phyloP scores from a whole-genome alignment of 148 eudicot species.

The Nyssa sinensis region DNA sequence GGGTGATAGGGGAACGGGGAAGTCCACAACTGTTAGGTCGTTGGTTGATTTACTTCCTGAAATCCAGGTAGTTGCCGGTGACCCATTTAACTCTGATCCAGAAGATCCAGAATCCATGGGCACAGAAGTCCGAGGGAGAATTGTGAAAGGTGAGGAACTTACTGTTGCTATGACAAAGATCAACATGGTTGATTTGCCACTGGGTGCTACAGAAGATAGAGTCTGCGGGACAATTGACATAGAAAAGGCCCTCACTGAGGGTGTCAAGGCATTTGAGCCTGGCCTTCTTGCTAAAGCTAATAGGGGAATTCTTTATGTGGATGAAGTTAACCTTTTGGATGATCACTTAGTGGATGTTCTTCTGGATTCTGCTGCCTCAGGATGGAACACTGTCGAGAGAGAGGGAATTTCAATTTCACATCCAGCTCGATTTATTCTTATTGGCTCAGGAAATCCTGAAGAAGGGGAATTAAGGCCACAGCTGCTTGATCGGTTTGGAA shows the following conservation, averaged over 20 bases:
- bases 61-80: constrained; percentile 75
- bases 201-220: constrained; percentile 96
- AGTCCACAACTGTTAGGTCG: constrained; percentile 90
- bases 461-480: constrained; percentile 93
- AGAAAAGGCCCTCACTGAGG: constrained; percentile 91
- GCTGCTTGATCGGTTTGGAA: constrained; percentile 86
- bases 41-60: constrained; percentile 88
- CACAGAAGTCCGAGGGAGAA: constrained; percentile 71
- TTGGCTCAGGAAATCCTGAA: constrained; percentile 90
- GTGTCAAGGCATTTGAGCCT: constrained; percentile 96
- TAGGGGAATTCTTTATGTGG: constrained; percentile 83
- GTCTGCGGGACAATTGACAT: constrained; percentile 97
- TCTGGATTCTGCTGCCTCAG: constrained; percentile 94
- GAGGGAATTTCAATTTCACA: constrained; percentile 97
- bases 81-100: constrained; percentile 96
- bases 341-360: constrained; percentile 91
- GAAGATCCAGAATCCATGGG: constrained; percentile 90
- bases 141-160: constrained; percentile 68
- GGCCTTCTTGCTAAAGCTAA: constrained; percentile 98
- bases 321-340: constrained; percentile 86
- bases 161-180: constrained; percentile 61
- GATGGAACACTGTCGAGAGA: constrained; percentile 95
- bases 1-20: constrained; percentile 98
- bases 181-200: constrained; percentile 92
- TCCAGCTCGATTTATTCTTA: constrained; percentile 84